Base-by-base conservation (phyloP, 2,329 filamentous ascomycete species). In the Cercospora brassicicola region DNA sequence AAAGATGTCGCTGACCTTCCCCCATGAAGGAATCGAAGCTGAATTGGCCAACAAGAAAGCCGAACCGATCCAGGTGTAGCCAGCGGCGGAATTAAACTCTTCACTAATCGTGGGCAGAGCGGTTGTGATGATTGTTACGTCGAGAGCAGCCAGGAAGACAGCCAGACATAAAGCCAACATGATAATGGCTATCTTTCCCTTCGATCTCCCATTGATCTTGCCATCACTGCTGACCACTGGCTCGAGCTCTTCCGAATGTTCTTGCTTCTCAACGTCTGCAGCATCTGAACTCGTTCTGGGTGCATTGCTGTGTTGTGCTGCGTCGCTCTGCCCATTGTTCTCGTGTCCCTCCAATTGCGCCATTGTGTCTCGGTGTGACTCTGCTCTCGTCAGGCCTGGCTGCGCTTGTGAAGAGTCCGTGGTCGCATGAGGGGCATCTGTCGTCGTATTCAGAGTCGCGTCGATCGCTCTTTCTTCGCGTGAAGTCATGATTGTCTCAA, bases 111-210 rank as follows among this genome's bases (percentile, higher is more conserved):
- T 74, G 10, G 74, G 72, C 42, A 70, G 65, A 8, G 69, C 65
- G 18, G 69, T 72, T 39, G 68, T 73, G 57, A 71, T 68, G 62
- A 67, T 72, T 11, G 67, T 74, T 76, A 88, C 86, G 72, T 89
- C 87, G 39, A 89, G 77, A 56, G 87, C 87, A n/a, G 87, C 86
- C 28, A 89, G 82, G 56, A 73, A 86, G 8, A 88, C 80, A 8
- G 85, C 85, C 74, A 88, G 81, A 53, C 71, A 71, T 0, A 84
- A 76, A 2, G 82, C 82, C 31, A 79, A 74, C 82, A 84, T 84
- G 71, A 84, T 83, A 65, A 85, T 69, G 5, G 79, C 78, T 65
- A 84, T 81, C 74, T 85, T 77, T 63, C 76, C 75, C 65, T 76
- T 77, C 8, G 76, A 75, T 48, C 75, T 67, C 8, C 71, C 71